These are phyloP conservation scores for Xylaria sp. DNA, from an alignment of 2,329 filamentous ascomycete species.

Conservation along the genomic window DNA sequence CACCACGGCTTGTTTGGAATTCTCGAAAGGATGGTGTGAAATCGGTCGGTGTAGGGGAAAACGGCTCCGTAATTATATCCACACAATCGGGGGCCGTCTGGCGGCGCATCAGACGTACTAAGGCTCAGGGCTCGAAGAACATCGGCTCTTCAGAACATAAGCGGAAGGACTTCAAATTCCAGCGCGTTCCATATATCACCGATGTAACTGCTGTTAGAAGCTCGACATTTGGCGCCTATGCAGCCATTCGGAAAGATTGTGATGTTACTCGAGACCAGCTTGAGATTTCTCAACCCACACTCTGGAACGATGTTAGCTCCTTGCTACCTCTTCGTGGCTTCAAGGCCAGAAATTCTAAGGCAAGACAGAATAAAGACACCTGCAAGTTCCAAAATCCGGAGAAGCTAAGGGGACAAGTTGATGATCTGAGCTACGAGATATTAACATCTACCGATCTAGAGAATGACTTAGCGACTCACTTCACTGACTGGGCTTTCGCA, in stretches of 20 bases:
- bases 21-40: slow-evolving; percentile 86
- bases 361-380: slow-evolving; percentile 54
- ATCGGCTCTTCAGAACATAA: slow-evolving; percentile 62
- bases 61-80: slow-evolving; percentile 93
- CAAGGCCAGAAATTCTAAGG: slow-evolving; percentile 54
- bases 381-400: slow-evolving; percentile 56
- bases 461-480: slow-evolving; percentile 66
- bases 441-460: slow-evolving; percentile 75
- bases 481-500: slow-evolving; percentile 55
- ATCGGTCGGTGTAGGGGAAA: slow-evolving; percentile 89
- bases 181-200: slow-evolving; percentile 87
- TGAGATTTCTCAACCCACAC: slow-evolving; percentile 69
- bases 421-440: slow-evolving; percentile 62
- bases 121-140: slow-evolving; percentile 74
- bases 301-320: slow-evolving; percentile 79
- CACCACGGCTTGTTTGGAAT: slow-evolving; percentile 87
- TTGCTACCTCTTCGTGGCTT: slow-evolving; percentile 77
- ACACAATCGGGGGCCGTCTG: slow-evolving; percentile 94
- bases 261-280: slow-evolving; percentile 81
- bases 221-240: slow-evolving; percentile 90
- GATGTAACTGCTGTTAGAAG: slow-evolving; percentile 86
- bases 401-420: slow-evolving; percentile 64
- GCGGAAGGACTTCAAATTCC: slow-evolving; percentile 93
- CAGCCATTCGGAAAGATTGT: slow-evolving; percentile 85
- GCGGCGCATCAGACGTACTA: slow-evolving; percentile 84